Percentiles rank a stretch among this genome's conserved stretches.
Conservation (phyloP, 1,139 yeast species). For the Kodamaea anthophila region DNA sequence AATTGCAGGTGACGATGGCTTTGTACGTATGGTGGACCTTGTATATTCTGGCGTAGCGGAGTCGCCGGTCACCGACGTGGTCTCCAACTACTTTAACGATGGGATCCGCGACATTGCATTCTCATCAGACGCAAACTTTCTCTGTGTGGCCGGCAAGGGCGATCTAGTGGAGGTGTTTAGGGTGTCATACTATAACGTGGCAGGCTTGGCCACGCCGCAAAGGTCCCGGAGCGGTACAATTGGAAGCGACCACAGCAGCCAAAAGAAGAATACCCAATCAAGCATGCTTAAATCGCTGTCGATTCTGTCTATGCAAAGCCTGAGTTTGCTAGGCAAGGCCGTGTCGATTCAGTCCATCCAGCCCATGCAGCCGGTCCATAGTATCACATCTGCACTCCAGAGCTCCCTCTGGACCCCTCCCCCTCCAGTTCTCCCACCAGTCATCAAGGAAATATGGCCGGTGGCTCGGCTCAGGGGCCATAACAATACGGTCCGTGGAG, state of each 20-base stretch:
- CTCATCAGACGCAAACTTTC: slow-evolving; percentile 60
- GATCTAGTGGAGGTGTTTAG: slow-evolving; percentile 54
- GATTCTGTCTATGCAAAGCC: slow-evolving; percentile 1
- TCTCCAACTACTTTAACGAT: slow-evolving; percentile 60
- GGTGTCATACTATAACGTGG: slow-evolving; percentile 35
- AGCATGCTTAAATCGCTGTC: slow-evolving; percentile 3
- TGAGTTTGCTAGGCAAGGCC: no score
- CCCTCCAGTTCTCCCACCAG: slow-evolving; percentile 25
- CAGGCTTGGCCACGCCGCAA: slow-evolving; percentile 19
- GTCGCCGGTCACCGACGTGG: slow-evolving; percentile 44
- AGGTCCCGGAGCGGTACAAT: slow-evolving; percentile 37
- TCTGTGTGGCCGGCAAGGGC: slow-evolving; percentile 53
- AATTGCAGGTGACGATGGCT: slow-evolving; percentile 63
- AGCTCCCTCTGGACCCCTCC: neutral
- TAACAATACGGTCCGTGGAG: slow-evolving; percentile 53
- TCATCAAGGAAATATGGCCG: slow-evolving; percentile 37
- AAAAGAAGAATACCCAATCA: slow-evolving; percentile 8
- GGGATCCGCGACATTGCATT: slow-evolving; percentile 54
- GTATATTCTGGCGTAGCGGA: slow-evolving; percentile 15
- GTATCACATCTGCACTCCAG: slow-evolving; percentile 1
- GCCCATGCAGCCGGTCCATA: slow-evolving; percentile 12
- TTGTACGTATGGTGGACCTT: slow-evolving; percentile 52
- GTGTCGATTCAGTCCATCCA: slow-evolving; percentile 13
- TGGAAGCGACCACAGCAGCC: slow-evolving; percentile 22
- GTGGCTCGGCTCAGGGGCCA: slow-evolving; percentile 60